Evolutionary conservation across 495 filamentous ascomycete species (phyloP), one percentile per base, ranked within the genome.

Genomic region (Bacidia rubella): DNA sequence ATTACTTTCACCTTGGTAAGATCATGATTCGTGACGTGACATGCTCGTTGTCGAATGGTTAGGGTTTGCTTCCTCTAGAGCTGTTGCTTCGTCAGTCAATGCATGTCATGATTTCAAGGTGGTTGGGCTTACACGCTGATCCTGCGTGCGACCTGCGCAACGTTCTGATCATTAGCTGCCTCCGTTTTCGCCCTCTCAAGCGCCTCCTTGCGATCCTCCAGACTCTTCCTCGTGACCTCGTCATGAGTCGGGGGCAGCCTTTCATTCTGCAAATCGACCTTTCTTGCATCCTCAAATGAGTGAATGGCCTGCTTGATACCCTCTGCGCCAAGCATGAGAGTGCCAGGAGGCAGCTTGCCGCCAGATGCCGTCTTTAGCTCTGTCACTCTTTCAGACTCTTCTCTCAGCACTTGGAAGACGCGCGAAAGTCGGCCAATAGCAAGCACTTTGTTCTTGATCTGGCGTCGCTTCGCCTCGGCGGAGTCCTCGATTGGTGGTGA

Each of bases 391-490:
- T 98, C 92, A 2, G 90, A 95, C 66, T 98, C 93, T 66, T 98
- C 92, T 61, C 92, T 87, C 56, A 98, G 71, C 23, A 98, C 92
- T 65, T 98, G 90, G 83, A 98, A 98, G 53, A 98, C 93, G 62
- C 92, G 86, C 38, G 93, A 97, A 35, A 98, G 73, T 55, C 92
- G 86, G 22, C 92, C 92, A 66, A 98, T 98, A 51, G 92, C 92
- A 54, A 98, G 75, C 63, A 98, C 96, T 73, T 98, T 98, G 78
- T 98, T 97, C 74, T 96, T 96, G 74, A 98, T 94, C 1, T 90
- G 90, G 10, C 90, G 81, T 55, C 90, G 75, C 74, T 95, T 96
- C 74, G 81, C 87, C 61, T 97, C 92, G 58, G 79, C 86, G 47
- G 83, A 86, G 22, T 97, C 87, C 2, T 79, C 77, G 56, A 96